Evolutionary conservation across 768 basidiomycete genomes (phyloP).

Genomic region (Suillus variegatus): DNA sequence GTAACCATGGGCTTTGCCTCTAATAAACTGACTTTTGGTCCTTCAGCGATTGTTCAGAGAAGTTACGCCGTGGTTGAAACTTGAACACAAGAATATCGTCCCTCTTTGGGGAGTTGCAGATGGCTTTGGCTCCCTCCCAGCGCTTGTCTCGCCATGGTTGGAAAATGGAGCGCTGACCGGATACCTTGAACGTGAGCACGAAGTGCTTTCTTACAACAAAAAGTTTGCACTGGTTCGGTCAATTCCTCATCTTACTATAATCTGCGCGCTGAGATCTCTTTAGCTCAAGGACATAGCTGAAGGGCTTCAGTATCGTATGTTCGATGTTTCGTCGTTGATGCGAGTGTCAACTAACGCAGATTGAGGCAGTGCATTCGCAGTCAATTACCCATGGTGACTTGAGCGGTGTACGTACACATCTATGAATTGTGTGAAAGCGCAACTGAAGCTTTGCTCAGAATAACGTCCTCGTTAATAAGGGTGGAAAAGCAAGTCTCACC

Average conservation of each 20-base stretch:
- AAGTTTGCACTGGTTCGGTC: background rate
- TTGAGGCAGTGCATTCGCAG: constrained; percentile 20
- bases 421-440: background rate
- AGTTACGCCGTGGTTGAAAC: constrained; percentile 30
- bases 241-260: background rate
- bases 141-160: constrained; percentile 37
- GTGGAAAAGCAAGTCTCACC: constrained; percentile 16
- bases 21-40: background rate
- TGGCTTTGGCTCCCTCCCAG: constrained; percentile 30
- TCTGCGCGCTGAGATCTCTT: background rate
- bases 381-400: constrained; percentile 28
- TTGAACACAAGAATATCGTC: constrained; percentile 32
- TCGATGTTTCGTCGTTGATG: constrained; percentile 9
- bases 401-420: constrained; percentile 25
- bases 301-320: background rate
- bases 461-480: constrained; percentile 6
- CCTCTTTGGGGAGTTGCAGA: constrained; percentile 28
- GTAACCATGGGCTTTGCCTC: background rate
- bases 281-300: background rate
- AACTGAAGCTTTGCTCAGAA: background rate
- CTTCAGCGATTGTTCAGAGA: constrained; percentile 30
- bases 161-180: constrained; percentile 28
- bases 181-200: constrained; percentile 20
- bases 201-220: background rate
- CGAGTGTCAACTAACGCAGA: background rate